phyloP scores from a whole-genome alignment of 2,329 filamentous ascomycete genomes.

The Monosporascus sp. region DNA sequence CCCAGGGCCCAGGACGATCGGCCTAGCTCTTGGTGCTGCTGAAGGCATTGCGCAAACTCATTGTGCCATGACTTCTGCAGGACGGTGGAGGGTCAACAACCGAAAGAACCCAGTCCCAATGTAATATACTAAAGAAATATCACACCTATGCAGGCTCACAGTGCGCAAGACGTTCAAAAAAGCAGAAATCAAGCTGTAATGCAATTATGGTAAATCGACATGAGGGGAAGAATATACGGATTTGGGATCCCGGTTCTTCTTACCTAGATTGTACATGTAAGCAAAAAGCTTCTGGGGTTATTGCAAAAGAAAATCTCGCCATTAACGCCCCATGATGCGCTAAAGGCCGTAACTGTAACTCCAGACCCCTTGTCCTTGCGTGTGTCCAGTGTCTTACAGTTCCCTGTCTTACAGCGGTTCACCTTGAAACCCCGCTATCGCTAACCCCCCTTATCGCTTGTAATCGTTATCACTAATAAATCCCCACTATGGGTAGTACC shows the following conservation, averaged over 20 bases:
- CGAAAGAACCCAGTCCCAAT: neutral
- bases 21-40: conserved; percentile 18
- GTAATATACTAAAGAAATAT: too few relatives aligned
- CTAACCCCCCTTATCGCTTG: neutral
- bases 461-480: neutral
- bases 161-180: too few relatives aligned
- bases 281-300: neutral
- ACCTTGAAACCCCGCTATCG: neutral
- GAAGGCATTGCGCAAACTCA: conserved; percentile 26
- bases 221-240: too few relatives aligned
- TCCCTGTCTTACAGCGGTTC: too few relatives aligned
- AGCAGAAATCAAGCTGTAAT: too few relatives aligned
- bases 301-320: neutral
- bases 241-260: too few relatives aligned
- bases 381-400: neutral
- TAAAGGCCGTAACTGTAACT: neutral
- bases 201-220: neutral
- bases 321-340: neutral
- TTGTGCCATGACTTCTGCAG: conserved; percentile 15
- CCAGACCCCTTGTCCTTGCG: neutral
- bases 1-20: conserved; percentile 23
- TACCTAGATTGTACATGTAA: too few relatives aligned
- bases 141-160: too few relatives aligned
- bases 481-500: neutral
- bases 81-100: conserved; percentile 1